A percentile compares a stretch with the other conserved stretches of the same genome.
phyloP scores from a whole-genome alignment of 2,329 filamentous ascomycete species.

The Acrocalymma vagum region DNA sequence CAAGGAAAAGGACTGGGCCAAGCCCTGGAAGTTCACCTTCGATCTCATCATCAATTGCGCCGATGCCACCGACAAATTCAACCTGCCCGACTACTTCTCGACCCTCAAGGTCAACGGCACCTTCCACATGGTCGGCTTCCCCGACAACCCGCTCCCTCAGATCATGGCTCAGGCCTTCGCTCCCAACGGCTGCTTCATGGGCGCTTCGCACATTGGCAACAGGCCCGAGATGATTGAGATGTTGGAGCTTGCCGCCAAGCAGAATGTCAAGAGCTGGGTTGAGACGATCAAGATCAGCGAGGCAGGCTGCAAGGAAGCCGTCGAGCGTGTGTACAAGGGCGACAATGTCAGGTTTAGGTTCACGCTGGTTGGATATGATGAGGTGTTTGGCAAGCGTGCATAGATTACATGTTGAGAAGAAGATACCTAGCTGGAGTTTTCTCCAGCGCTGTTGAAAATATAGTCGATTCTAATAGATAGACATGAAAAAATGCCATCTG shows the following conservation, averaged over 20 bases:
- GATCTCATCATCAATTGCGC: constrained; percentile 82
- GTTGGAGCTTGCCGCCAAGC: constrained; percentile 59
- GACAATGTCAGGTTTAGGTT: constrained; percentile 78
- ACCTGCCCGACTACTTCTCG: constrained; percentile 75
- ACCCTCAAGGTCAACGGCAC: constrained; percentile 83
- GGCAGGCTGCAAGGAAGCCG: constrained; percentile 73
- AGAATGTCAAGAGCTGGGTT: constrained; percentile 64
- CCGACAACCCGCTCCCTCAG: constrained; percentile 75
- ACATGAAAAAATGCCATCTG: too few species aligned
- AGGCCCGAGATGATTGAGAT: constrained; percentile 60
- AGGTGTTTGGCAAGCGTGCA: constrained; percentile 66
- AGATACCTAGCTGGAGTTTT: too few species aligned
- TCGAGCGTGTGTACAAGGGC: constrained; percentile 70
- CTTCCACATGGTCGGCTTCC: constrained; percentile 82
- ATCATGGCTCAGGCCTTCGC: constrained; percentile 80
- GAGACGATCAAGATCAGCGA: constrained; percentile 76
- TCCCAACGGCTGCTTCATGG: constrained; percentile 70
- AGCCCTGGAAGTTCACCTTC: constrained; percentile 67
- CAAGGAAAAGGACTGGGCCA: constrained; percentile 66
- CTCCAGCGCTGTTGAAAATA: too few species aligned
- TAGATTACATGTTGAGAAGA: constrained; percentile 27
- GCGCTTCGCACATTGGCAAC: constrained; percentile 61
- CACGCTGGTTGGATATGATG: constrained; percentile 73
- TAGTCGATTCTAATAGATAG: too few species aligned
- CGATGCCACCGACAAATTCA: constrained; percentile 73